A percentile compares a stretch with the other conserved stretches of the same genome.
Conservation (phyloP, 257 asterid species). For the Nicotiana noctiflora region DNA sequence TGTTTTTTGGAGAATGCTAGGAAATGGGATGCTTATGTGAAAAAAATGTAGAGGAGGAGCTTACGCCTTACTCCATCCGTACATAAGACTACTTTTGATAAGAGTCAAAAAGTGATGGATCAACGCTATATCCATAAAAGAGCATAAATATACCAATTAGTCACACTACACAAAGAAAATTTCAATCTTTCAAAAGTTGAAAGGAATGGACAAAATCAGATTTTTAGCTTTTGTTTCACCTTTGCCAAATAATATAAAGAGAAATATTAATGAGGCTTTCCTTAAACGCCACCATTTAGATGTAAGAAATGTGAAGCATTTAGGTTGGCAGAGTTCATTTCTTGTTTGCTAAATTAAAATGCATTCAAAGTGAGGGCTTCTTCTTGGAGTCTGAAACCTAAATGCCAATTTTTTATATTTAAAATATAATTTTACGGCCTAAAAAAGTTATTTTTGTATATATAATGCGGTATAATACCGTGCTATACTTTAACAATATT, state of each 20-base stretch:
- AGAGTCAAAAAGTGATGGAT: background rate
- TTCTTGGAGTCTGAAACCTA: background rate
- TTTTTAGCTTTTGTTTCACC: background rate
- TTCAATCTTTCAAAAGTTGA: background rate
- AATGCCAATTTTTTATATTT: no score
- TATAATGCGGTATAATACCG: no score
- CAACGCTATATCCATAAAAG: background rate
- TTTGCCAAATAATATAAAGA: constrained; percentile 5
- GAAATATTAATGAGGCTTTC: background rate
- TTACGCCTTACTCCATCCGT: background rate
- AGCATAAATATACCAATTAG: background rate
- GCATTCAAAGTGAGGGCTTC: background rate
- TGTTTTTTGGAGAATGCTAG: background rate
- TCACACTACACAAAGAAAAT: background rate
- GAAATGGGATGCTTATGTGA: background rate
- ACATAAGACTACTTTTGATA: background rate
- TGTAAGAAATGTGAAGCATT: background rate
- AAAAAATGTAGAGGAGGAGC: background rate
- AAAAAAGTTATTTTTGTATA: no score
- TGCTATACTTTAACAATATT: no score
- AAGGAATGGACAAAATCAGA: background rate
- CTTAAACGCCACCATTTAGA: background rate
- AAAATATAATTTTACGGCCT: no score
- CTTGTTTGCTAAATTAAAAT: background rate
- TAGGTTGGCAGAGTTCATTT: background rate